These are phyloP conservation scores for Rhododendron ovatum DNA, from an alignment of 148 eudicot species.

Conservation along the genomic window DNA sequence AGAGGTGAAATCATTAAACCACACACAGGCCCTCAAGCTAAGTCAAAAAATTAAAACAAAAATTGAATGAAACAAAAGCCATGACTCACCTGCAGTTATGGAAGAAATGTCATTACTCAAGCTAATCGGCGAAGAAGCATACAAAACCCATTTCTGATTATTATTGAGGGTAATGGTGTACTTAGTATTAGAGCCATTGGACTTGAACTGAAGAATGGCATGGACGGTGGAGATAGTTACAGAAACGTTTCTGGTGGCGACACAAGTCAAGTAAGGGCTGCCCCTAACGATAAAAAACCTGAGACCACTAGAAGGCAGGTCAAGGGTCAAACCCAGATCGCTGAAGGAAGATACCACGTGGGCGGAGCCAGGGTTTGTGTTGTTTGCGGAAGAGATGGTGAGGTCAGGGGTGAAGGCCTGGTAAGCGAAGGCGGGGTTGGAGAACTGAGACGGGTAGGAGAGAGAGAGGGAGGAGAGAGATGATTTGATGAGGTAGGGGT, in stretches of 20 bases:
- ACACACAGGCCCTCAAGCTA: neutral
- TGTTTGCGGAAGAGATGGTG: conserved; percentile 41
- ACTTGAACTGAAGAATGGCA: conserved; percentile 47
- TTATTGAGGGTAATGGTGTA: conserved; percentile 61
- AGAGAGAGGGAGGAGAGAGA: conserved; percentile 51
- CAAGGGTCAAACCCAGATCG: conserved; percentile 76
- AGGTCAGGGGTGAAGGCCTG: conserved; percentile 67
- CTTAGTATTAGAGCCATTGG: conserved; percentile 50
- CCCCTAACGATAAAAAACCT: conserved; percentile 78
- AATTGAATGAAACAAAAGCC: neutral
- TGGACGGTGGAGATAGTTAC: conserved; percentile 61
- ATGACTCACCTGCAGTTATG: neutral
- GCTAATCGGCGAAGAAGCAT: conserved; percentile 52
- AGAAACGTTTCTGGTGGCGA: conserved; percentile 22
- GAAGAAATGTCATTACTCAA: conserved; percentile 43
- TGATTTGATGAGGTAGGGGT: conserved; percentile 71
- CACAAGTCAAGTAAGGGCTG: conserved; percentile 72
- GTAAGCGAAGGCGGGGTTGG: conserved; percentile 46
- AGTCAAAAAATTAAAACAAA: neutral
- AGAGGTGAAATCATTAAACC: neutral
- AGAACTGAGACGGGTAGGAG: conserved; percentile 63
- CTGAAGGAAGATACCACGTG: conserved; percentile 55
- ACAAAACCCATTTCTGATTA: conserved; percentile 73
- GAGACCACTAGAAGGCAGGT: conserved; percentile 57
- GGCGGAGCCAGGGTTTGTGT: conserved; percentile 20